A percentile compares a stretch with the other conserved stretches of the same genome.
phyloP scores from a whole-genome alignment of 2,329 filamentous ascomycete genomes.

The Fusarium algeriense region DNA sequence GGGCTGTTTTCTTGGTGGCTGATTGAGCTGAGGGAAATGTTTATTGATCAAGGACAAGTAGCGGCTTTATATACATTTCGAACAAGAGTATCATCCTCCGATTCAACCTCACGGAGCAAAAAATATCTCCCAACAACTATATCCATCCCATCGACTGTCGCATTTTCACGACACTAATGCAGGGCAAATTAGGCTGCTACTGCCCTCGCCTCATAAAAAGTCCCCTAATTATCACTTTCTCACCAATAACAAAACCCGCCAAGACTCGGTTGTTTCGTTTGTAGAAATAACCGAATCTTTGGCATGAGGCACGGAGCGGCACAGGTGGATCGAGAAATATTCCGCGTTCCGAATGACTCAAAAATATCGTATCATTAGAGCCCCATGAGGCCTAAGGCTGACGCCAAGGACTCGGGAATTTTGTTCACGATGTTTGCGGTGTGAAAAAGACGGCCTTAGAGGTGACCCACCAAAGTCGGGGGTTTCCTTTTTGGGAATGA shows the following conservation, averaged over 20 bases:
- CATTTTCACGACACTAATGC: neutral
- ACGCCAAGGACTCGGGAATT: neutral
- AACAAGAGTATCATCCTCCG: neutral
- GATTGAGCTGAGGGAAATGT: neutral
- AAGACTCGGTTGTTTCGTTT: neutral
- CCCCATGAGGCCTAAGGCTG: neutral
- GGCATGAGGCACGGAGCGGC: neutral
- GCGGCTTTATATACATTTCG: neutral
- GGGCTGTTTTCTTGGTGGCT: fast-evolving
- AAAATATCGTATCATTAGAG: neutral
- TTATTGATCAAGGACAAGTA: fast-evolving
- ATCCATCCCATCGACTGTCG: too few relatives aligned
- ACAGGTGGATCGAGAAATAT: neutral
- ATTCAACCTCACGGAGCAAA: neutral
- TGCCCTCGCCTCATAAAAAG: neutral
- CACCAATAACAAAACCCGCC: neutral
- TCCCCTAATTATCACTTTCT: neutral
- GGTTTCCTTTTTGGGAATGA: neutral
- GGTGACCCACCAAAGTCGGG: neutral
- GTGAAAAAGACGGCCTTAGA: neutral
- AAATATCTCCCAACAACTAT: neutral
- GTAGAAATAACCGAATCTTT: neutral
- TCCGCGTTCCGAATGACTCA: neutral
- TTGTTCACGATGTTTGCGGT: neutral
- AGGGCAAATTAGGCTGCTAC: neutral